A percentile compares a stretch with the other conserved stretches of the same genome.
These are phyloP conservation scores for Graphiopsis chlorocephala DNA, from an alignment of 2,329 filamentous ascomycete genomes.

Conservation along the genomic window DNA sequence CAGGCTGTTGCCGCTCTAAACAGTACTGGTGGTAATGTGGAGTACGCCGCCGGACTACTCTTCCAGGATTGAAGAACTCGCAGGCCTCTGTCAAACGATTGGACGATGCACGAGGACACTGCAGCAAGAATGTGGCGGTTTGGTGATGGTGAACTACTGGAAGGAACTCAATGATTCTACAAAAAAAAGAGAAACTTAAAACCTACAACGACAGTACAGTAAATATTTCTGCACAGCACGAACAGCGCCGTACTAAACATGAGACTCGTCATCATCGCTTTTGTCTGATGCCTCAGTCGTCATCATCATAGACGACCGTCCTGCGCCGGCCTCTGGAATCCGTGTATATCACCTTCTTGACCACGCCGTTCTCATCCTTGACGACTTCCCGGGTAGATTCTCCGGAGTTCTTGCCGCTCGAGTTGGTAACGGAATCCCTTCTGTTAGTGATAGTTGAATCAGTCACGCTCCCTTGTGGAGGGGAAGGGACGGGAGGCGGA, in stretches of 20 bases:
- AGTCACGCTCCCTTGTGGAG: background rate
- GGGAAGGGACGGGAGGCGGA: background rate
- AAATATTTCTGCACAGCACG: background rate
- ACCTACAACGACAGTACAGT: background rate
- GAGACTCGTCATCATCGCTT: background rate
- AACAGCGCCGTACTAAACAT: background rate
- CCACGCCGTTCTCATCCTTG: slow-evolving; percentile 3
- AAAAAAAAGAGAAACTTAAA: no score
- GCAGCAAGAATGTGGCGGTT: background rate
- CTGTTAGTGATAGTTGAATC: background rate
- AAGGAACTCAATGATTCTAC: background rate
- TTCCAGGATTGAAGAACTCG: slow-evolving; percentile 38
- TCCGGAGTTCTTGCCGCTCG: background rate
- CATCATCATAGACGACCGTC: slow-evolving; percentile 12
- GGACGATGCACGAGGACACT: background rate
- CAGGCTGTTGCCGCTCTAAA: slow-evolving; percentile 50
- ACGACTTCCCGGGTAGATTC: background rate
- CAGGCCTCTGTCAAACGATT: background rate
- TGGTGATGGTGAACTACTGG: background rate
- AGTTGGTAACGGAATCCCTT: background rate
- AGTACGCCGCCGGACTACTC: slow-evolving; percentile 48
- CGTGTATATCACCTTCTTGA: background rate
- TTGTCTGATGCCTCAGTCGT: background rate
- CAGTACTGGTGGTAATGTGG: slow-evolving; percentile 49
- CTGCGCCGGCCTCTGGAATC: slow-evolving; percentile 9